Evolutionary conservation across 768 basidiomycete genomes (phyloP), one percentile per base, ranked within the genome.

Genomic region (Psilocybe cubensis): DNA sequence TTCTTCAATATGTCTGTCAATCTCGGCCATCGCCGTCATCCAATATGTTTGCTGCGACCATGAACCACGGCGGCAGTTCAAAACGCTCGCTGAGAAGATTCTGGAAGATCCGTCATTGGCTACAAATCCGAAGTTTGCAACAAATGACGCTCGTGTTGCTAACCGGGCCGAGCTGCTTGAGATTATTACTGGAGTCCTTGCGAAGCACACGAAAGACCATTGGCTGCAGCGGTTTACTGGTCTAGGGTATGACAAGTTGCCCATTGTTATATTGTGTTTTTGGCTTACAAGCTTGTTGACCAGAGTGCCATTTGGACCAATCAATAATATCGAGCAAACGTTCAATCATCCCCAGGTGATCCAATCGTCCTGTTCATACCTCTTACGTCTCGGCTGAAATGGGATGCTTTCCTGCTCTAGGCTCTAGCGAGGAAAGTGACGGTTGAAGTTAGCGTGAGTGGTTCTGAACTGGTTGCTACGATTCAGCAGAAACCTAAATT

Each of bases 241-340:
- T 4, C 74, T 88, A 28, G 95, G 94, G 88, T 93, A 69, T 52
- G 84, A 73, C n/a, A 21, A 49, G 35, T 43, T 21, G 24, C 18
- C 42, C 40, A 25, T 8, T 35, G 18, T 8, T 21, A 33, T 42
- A 44, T 35, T 23, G 10, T 42, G 50, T 40, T 20, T 53, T 48
- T 52, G 43, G 53, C 44, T 45, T 25, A 62, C 58, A 41, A 56
- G 23, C 52, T 28, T 35, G 24, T 27, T 24, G 11, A 61, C 18
- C 59, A 92, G 89, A 10, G 85, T 94, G 23, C 92, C 92, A 6
- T 88, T 89, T 71, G 92, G 91, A 27, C 96, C 96, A 17, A 96
- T 98, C 76, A 97, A 97, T 70, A 89, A 92, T 63, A 92, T 98
- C 58, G 68, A 81, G 57, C 86, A 94, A 71, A 94, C 96, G 3